Conservation (phyloP, 2,329 filamentous ascomycete genomes). For the Neopestalotiopsis sp. region DNA sequence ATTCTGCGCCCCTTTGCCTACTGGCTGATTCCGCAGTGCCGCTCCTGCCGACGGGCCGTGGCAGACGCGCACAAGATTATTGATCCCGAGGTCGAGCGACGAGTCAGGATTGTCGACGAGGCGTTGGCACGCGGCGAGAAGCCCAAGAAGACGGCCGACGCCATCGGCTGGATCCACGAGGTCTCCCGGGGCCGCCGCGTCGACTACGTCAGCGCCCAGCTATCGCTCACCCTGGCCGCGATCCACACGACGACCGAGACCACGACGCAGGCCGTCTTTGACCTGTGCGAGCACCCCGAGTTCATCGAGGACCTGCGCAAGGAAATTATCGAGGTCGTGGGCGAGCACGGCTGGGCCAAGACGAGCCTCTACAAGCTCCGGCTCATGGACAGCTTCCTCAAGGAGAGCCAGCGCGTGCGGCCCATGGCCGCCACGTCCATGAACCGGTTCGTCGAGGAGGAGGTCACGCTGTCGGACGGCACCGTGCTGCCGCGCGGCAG, state of each 20-base stretch:
- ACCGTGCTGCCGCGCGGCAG: slow-evolving; percentile 31
- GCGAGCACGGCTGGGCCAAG: slow-evolving; percentile 38
- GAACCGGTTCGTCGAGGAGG: slow-evolving; percentile 35
- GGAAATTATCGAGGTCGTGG: slow-evolving; percentile 44
- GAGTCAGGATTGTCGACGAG: slow-evolving; percentile 32
- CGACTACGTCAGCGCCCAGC: slow-evolving; percentile 39
- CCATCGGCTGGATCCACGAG: slow-evolving; percentile 50
- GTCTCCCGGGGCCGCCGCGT: slow-evolving; percentile 34
- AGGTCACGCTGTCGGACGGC: slow-evolving; percentile 34
- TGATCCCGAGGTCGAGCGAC: slow-evolving; percentile 34
- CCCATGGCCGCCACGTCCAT: slow-evolving; percentile 33
- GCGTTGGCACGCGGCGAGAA: slow-evolving; percentile 32
- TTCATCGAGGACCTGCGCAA: slow-evolving; percentile 47
- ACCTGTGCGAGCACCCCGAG: slow-evolving; percentile 50
- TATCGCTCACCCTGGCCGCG: slow-evolving; percentile 42
- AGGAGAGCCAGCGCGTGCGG: slow-evolving; percentile 40
- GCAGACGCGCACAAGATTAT: slow-evolving; percentile 41
- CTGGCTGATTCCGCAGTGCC: slow-evolving; percentile 47
- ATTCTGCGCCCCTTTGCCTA: slow-evolving; percentile 47
- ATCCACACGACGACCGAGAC: slow-evolving; percentile 48
- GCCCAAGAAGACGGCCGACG: slow-evolving; percentile 41
- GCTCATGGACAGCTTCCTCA: slow-evolving; percentile 47
- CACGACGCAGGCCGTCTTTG: slow-evolving; percentile 42
- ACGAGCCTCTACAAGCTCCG: slow-evolving; percentile 38
- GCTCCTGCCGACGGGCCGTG: slow-evolving; percentile 42